These are phyloP conservation scores for Suhomyces pyralidae DNA, from an alignment of 805 yeast genomes.

Conservation along the genomic window DNA sequence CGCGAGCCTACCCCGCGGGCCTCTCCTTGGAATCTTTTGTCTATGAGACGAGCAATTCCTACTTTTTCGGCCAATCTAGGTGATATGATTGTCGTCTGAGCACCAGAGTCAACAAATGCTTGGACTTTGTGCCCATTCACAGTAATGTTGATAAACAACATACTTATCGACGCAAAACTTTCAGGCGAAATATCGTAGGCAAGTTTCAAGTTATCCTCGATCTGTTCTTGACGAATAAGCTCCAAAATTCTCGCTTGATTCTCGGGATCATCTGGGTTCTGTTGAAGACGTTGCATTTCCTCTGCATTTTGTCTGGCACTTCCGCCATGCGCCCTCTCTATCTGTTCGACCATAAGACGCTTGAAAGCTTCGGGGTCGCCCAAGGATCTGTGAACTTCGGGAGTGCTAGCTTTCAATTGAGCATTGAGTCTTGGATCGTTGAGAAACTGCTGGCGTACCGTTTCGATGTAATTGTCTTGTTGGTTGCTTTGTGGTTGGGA, in stretches of 20 bases:
- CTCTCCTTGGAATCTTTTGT: constrained; percentile 72
- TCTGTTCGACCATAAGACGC: constrained; percentile 31
- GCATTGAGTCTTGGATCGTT: constrained; percentile 38
- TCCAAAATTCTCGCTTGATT: constrained; percentile 65
- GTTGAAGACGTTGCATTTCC: constrained; percentile 53
- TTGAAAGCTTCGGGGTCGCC: constrained; percentile 50
- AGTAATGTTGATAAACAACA: constrained; percentile 77
- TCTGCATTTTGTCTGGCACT: constrained; percentile 19
- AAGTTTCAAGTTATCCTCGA: constrained; percentile 73
- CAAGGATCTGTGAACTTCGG: constrained; percentile 46
- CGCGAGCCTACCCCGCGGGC: constrained; percentile 91
- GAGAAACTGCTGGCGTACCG: constrained; percentile 47
- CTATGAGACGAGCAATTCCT: constrained; percentile 70
- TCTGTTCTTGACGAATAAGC: constrained; percentile 62
- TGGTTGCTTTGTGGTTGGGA: background rate
- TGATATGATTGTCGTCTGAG: constrained; percentile 83
- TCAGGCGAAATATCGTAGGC: constrained; percentile 92
- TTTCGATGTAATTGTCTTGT: constrained; percentile 41
- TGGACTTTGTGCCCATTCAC: constrained; percentile 79
- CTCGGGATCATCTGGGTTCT: constrained; percentile 69
- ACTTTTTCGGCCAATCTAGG: constrained; percentile 72
- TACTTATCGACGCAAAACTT: constrained; percentile 73
- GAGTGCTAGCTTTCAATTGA: constrained; percentile 38
- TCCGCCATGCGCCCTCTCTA: constrained; percentile 3
- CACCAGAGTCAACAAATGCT: constrained; percentile 97